Base-by-base conservation (phyloP, 352 stramenopile species). In the Phytophthora colocasiae region DNA sequence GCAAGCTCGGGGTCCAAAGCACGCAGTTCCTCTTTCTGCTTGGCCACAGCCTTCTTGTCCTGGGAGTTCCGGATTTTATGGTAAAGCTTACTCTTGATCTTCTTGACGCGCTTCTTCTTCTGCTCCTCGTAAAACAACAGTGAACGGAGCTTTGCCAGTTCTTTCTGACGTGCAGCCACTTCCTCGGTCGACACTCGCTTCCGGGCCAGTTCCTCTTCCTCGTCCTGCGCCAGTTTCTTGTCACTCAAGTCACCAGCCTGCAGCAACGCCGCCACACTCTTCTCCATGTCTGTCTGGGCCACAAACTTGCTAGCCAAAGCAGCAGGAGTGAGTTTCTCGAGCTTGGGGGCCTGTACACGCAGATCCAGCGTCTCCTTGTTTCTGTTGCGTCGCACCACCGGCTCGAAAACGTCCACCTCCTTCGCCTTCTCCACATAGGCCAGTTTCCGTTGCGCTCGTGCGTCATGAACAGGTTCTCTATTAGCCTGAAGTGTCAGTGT, bases 71-170 rank as follows among this genome's bases (percentile, higher is more conserved):
- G 87, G 67, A 99, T 99, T 71, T 98, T 98, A 67, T 98, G 92
- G 85, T 99, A 99, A 31, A 98, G 94, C 71, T 99, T 99, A 32
- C 93, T 99, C 81, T 99, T 99, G 73, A 99, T 99, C 80, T 99
- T 99, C 81, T 99, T 99, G 27, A 99, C 96, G 31, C 97, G 96
- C 68, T 97, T 93, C 48, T 92, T 76, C 73, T 99, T 99, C 77
- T 99, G 93, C 78, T 99, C 97, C 44, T 99, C 93, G 77, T 99
- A 99, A 64, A 99, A 99, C 71, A 99, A 89, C 41, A 99, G 81
- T 53, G 96, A 89, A 41, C 97, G 89, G 77, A 99, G 94, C 73
- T 98, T 98, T 2, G 96, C 85, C 27, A 99, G 77, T 70, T 99
- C 95, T 38, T 87, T 85, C 61, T 98, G 91, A 4, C 93, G 89